Conservation (phyloP, 345 rosid species). For the Hibiscus tridactylites region DNA sequence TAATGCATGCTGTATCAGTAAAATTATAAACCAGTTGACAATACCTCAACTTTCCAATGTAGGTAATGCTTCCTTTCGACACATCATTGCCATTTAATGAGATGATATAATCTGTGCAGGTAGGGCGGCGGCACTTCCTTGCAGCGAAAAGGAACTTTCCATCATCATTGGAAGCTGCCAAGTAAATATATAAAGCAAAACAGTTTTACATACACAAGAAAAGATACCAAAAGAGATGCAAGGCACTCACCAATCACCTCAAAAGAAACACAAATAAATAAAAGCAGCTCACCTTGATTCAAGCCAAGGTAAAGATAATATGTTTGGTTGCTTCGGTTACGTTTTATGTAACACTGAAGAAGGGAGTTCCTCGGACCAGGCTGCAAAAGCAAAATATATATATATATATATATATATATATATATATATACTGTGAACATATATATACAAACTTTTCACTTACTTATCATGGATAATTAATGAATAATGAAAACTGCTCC, state of each 20-base stretch:
- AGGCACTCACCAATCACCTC: not conserved
- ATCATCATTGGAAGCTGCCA: conserved; percentile 67
- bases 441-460: not conserved
- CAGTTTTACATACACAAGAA: conserved; percentile 5
- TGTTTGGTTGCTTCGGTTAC: conserved; percentile 69
- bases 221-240: not conserved
- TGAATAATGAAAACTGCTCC: not conserved
- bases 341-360: conserved; percentile 74
- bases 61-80: conserved; percentile 63
- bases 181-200: conserved; percentile 13
- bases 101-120: conserved; percentile 77
- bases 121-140: conserved; percentile 61
- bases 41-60: conserved; percentile 78
- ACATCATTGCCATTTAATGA: conserved; percentile 59
- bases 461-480: not conserved
- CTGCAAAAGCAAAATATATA: conserved; percentile 29
- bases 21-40: not conserved
- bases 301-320: conserved; percentile 70
- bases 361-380: conserved; percentile 85
- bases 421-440: not conserved
- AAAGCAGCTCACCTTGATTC: conserved; percentile 48
- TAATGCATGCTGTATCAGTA: not conserved
- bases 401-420: not conserved
- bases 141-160: conserved; percentile 93
- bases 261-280: not conserved